A percentile compares a stretch with the other conserved stretches of the same genome.
These are phyloP conservation scores for Lyophyllum atratum DNA, from an alignment of 768 basidiomycete genomes.

Conservation along the genomic window DNA sequence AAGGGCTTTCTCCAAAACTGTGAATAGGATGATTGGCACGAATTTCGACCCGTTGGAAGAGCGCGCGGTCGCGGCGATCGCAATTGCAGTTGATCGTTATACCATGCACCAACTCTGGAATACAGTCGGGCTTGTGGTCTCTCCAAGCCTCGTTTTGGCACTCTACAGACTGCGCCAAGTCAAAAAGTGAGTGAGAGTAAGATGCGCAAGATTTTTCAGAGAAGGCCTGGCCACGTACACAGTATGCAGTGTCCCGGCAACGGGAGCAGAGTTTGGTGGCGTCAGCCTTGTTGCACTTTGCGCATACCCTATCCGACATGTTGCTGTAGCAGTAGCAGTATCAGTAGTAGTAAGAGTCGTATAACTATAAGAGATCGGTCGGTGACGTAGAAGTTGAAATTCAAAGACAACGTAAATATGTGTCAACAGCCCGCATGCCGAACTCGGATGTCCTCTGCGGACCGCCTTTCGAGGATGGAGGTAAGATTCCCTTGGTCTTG, in stretches of 20 bases:
- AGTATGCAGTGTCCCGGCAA: neutral
- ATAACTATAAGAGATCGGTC: too few relatives aligned
- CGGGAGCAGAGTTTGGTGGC: conserved; percentile 5
- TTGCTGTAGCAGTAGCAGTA: neutral
- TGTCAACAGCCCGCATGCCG: too few relatives aligned
- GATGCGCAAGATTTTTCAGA: too few relatives aligned
- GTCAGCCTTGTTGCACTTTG: neutral
- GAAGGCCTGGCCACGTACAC: conserved; percentile 7
- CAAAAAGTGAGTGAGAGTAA: neutral
- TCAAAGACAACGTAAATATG: too few relatives aligned
- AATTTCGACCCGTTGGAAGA: conserved; percentile 6
- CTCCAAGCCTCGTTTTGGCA: conserved; percentile 9
- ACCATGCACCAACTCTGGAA: conserved; percentile 6
- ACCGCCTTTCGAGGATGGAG: too few relatives aligned
- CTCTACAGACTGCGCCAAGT: neutral
- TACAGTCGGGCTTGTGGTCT: conserved; percentile 1
- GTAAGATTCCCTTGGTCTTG: too few relatives aligned
- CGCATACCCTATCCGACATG: neutral
- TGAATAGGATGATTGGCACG: conserved; percentile 6
- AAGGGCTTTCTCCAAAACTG: conserved; percentile 4
- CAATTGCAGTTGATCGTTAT: conserved; percentile 3
- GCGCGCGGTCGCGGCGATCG: neutral
- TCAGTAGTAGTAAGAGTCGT: neutral
- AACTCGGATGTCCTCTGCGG: too few relatives aligned
- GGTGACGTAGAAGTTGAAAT: too few relatives aligned